A percentile compares a stretch with the other conserved stretches of the same genome.
Conservation (phyloP, 2,329 filamentous ascomycete species). For the Tolypocladium inflatum region DNA sequence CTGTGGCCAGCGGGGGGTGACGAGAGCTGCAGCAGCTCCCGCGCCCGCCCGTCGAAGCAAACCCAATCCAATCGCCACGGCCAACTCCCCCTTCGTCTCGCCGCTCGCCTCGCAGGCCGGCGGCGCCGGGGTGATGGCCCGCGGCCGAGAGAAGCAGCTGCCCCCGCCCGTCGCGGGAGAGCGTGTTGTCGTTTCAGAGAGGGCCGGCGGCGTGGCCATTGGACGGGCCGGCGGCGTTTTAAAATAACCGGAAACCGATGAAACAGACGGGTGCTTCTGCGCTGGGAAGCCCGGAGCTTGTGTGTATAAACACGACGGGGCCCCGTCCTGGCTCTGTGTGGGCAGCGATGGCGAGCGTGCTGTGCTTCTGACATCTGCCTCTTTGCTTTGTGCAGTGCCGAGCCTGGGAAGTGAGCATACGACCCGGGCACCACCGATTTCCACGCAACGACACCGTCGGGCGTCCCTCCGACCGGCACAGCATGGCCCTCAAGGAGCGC, state of each 20-base stretch:
- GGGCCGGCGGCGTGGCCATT: not conserved
- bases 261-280: not conserved
- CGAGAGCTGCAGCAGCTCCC: not conserved
- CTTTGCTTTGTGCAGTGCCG: not conserved
- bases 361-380: not conserved
- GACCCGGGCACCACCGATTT: not conserved
- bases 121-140: no score
- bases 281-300: no score
- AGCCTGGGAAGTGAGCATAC: not conserved
- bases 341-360: not conserved
- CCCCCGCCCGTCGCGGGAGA: not conserved
- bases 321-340: not conserved
- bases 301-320: not conserved
- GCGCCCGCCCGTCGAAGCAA: not conserved
- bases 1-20: not conserved
- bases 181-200: not conserved
- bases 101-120: no score
- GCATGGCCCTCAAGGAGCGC: constrained; percentile 41
- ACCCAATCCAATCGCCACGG: no score
- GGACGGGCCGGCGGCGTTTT: not conserved
- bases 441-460: not conserved
- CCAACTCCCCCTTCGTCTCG: not conserved
- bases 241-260: not conserved
- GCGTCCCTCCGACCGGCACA: not conserved
- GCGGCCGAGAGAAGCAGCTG: not conserved